Base-by-base conservation (phyloP, 1,284 basidiomycete species). In the Microstroma glucosiphilum region DNA sequence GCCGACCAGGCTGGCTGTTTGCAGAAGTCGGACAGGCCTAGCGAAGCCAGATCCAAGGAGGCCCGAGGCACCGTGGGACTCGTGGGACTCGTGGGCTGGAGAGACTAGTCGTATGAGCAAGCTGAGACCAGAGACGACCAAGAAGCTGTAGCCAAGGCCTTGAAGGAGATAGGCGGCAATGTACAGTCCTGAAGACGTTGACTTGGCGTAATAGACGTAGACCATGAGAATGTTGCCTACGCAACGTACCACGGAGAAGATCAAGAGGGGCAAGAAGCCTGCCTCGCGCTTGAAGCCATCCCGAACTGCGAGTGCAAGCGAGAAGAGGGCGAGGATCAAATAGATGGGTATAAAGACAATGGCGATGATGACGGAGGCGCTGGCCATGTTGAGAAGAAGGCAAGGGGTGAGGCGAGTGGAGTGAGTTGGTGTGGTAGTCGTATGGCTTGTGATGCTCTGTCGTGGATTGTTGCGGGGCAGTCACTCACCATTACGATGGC, bases 271-370 rank as follows among this genome's bases (percentile, higher is more conserved):
- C 11, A 51, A 19, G 49, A 51, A 51, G n/a, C 49, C 49, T 9
- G 12, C 8, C 17, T 8, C 12, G 21, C 21, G 8, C 49, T 51
- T 8, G 49, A 12, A 51, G 9, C 12, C 49, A 43, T 11, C 41
- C 11, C 57, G n/a, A 42, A 58, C 19, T n/a, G 48, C 26, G 46
- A 49, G 49, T 21, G 19, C 26, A 26, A 59, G 15, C 6, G 58
- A 23, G 19, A 25, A 17, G 6, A 30, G 17, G 7, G 58, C 42
- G 6, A 59, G n/a, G 43, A 49, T 48, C 2, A 37, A 21, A 30
- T 59, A 59, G 58, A 59, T 23, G 9, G 58, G 58, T 23, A 59
- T 59, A 48, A 59, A 51, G 58, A 59, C 58, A 48, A 59, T 59
- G 43, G 49, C 58, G 43, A 59, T 51, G 43, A 59, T 49, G 42